These are phyloP conservation scores for Yamagishiella unicocca DNA, from an alignment of 139 green algal genomes.

Conservation along the genomic window DNA sequence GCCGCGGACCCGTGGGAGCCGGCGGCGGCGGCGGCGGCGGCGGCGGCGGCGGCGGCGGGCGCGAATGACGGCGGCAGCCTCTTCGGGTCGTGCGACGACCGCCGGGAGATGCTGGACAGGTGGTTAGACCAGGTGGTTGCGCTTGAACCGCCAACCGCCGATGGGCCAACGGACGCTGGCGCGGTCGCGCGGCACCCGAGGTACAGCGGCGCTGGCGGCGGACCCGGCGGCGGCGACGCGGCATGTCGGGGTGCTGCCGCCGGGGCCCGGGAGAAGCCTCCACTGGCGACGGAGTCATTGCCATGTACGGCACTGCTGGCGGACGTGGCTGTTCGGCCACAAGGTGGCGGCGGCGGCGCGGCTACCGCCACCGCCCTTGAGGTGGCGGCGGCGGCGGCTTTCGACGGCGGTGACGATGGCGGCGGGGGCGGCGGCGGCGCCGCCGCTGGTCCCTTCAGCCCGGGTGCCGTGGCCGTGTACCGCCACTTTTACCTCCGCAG, in stretches of 20 bases:
- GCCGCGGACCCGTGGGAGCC: not conserved
- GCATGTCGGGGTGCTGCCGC: too few relatives aligned
- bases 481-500: slow-evolving; percentile 2
- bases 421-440: not conserved
- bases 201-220: not conserved
- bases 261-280: too few relatives aligned
- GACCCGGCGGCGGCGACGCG: too few relatives aligned
- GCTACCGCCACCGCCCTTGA: not conserved
- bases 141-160: not conserved
- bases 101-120: slow-evolving; percentile 20
- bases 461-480: not conserved
- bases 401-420: not conserved
- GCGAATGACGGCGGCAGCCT: not conserved
- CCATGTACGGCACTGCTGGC: too few relatives aligned
- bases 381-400: not conserved
- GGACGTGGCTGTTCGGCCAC: too few relatives aligned
- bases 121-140: slow-evolving; percentile 38
- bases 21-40: not conserved
- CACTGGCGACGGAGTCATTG: too few relatives aligned
- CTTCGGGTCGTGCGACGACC: not conserved
- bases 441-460: not conserved
- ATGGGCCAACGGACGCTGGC: not conserved
- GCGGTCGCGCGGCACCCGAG: too few relatives aligned
- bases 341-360: too few relatives aligned
- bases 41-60: too few relatives aligned